Percentiles rank a stretch among this genome's conserved stretches.
These are phyloP conservation scores for Ophiostoma ulmi DNA, from an alignment of 2,329 filamentous ascomycete species.

Conservation along the genomic window DNA sequence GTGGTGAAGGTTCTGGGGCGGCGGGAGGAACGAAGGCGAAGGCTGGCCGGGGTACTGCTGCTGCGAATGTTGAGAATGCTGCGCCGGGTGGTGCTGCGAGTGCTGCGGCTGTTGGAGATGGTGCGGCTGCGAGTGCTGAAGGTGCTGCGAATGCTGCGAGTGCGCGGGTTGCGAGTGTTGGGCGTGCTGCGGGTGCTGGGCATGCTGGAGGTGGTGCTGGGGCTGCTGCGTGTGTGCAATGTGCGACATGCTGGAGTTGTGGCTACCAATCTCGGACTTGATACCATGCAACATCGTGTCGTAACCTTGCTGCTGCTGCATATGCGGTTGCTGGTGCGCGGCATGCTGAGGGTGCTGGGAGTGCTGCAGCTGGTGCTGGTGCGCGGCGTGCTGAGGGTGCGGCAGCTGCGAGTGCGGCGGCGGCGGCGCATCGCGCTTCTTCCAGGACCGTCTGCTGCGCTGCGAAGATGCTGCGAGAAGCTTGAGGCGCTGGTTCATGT, in stretches of 20 bases:
- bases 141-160: constrained; percentile 18
- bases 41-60: constrained; percentile 21
- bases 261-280: constrained; percentile 20
- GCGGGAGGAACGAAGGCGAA: constrained; percentile 21
- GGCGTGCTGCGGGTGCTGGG: constrained; percentile 15
- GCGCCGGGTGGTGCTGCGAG: constrained; percentile 13
- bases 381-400: constrained; percentile 9
- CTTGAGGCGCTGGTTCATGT: constrained; percentile 49
- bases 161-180: constrained; percentile 9
- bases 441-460: constrained; percentile 29
- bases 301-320: constrained; percentile 15
- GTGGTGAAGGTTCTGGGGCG: constrained; percentile 19
- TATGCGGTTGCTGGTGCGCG: constrained; percentile 14
- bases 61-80: constrained; percentile 18
- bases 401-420: constrained; percentile 10
- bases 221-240: constrained; percentile 12
- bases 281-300: constrained; percentile 21
- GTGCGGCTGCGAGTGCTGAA: constrained; percentile 16
- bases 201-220: constrained; percentile 20
- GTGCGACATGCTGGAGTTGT: constrained; percentile 19
- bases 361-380: constrained; percentile 15
- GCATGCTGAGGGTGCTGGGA: constrained; percentile 14
- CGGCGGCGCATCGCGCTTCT: constrained; percentile 16
- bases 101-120: constrained; percentile 22
- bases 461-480: constrained; percentile 41